Evolutionary conservation across 2,329 filamentous ascomycete genomes (phyloP).

Genomic region (Ilyonectria sp.): DNA sequence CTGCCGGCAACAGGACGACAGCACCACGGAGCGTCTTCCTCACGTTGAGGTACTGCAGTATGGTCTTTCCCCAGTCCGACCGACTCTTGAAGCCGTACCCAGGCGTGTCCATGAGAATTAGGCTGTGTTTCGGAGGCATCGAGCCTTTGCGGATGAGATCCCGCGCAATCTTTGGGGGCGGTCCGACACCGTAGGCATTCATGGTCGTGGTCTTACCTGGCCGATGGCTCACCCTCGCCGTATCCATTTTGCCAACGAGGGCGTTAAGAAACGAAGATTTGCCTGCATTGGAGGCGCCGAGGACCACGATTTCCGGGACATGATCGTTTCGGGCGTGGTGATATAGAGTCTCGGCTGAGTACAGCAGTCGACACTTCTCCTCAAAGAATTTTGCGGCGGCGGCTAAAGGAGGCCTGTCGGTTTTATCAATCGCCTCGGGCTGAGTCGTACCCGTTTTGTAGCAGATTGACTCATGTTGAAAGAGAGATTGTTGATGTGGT

Average conservation of each 20-base stretch:
- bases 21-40: slow-evolving; percentile 66
- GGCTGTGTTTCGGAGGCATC: slow-evolving; percentile 60
- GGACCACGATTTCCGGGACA: slow-evolving; percentile 78
- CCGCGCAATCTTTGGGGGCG: slow-evolving; percentile 50
- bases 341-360: slow-evolving; percentile 64
- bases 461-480: slow-evolving; percentile 42
- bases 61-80: slow-evolving; percentile 67
- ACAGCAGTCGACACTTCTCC: slow-evolving; percentile 59
- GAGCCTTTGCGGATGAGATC: slow-evolving; percentile 53
- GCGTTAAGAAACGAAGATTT: slow-evolving; percentile 93
- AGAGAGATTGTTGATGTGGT: slow-evolving; percentile 37
- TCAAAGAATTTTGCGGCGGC: slow-evolving; percentile 53
- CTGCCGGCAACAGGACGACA: slow-evolving; percentile 67
- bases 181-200: slow-evolving; percentile 71
- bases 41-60: slow-evolving; percentile 65
- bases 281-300: slow-evolving; percentile 91
- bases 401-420: slow-evolving; percentile 45
- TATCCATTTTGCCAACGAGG: slow-evolving; percentile 68
- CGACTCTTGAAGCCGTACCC: slow-evolving; percentile 65
- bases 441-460: slow-evolving; percentile 31
- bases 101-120: slow-evolving; percentile 67
- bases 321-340: slow-evolving; percentile 66
- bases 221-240: slow-evolving; percentile 65
- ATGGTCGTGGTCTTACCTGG: slow-evolving; percentile 69
- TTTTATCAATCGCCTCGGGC: slow-evolving; percentile 35